These are phyloP conservation scores for Ustilago esculenta DNA, from an alignment of 1,284 basidiomycete species.

Conservation along the genomic window DNA sequence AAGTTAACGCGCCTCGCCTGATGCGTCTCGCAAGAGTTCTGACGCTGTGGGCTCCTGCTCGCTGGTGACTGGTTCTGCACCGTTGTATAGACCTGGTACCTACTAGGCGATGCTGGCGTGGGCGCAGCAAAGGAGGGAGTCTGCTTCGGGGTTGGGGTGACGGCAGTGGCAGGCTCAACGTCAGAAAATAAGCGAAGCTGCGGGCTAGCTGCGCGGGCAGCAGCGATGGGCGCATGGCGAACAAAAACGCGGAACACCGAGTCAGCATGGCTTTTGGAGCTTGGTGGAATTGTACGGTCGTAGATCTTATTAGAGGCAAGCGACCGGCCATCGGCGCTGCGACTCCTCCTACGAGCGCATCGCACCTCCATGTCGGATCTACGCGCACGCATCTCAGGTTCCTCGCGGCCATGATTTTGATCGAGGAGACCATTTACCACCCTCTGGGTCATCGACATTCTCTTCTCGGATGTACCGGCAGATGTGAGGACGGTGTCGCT, in stretches of 20 bases:
- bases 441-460: conserved; percentile 47
- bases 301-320: conserved; percentile 10
- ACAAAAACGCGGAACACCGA: conserved; percentile 50
- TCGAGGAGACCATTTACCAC: conserved; percentile 46
- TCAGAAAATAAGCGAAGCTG: conserved; percentile 26
- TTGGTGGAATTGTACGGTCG: conserved; percentile 30
- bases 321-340: conserved; percentile 40
- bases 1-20: conserved; percentile 49
- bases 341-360: conserved; percentile 39
- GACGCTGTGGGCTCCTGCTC: conserved; percentile 25
- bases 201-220: conserved; percentile 28
- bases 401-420: conserved; percentile 44
- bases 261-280: conserved; percentile 42
- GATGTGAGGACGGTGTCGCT: not conserved
- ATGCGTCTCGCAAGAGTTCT: conserved; percentile 34
- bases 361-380: conserved; percentile 30
- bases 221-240: conserved; percentile 29
- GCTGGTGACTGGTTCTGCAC: conserved; percentile 6
- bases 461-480: conserved; percentile 9
- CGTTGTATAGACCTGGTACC: not conserved
- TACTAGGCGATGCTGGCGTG: conserved; percentile 7
- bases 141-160: conserved; percentile 24
- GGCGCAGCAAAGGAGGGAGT: conserved; percentile 8
- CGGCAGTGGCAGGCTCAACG: conserved; percentile 6
- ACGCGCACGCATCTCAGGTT: conserved; percentile 44